phyloP scores from a whole-genome alignment of 352 stramenopile genomes.

The Phytophthora rubi region DNA sequence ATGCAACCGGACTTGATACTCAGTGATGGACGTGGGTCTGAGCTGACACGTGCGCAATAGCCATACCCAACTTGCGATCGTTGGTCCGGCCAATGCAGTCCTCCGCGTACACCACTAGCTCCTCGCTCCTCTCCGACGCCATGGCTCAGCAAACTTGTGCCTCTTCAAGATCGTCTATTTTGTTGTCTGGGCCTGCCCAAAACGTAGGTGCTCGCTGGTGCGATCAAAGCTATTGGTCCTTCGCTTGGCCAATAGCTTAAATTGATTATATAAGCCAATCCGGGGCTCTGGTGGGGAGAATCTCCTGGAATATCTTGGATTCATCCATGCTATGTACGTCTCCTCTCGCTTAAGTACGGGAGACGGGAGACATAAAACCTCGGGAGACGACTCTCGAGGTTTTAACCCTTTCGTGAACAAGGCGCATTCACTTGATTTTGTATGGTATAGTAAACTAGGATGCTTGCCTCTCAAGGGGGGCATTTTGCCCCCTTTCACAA shows the following conservation, averaged over 20 bases:
- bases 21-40: conserved; percentile 2
- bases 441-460: background rate
- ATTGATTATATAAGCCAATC: background rate
- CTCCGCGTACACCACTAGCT: conserved; percentile 4
- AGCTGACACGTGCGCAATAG: conserved; percentile 9
- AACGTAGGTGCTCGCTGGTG: background rate
- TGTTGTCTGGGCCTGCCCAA: background rate
- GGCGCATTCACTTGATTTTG: background rate
- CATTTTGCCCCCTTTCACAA: too few species aligned
- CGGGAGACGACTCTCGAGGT: conserved; percentile 4
- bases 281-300: background rate
- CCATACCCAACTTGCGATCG: background rate
- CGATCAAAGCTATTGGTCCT: background rate
- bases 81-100: background rate
- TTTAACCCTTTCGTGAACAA: conserved; percentile 4
- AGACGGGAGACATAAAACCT: conserved; percentile 7
- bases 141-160: background rate
- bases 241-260: background rate
- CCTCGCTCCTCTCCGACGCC: background rate
- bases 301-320: background rate
- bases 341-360: conserved; percentile 6
- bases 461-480: background rate
- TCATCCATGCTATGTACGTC: background rate
- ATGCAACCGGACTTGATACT: conserved; percentile 2
- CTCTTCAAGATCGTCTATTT: background rate